Evolutionary conservation across 2,329 filamentous ascomycete genomes (phyloP).

Genomic region (Pseudogymnoascus sp.): DNA sequence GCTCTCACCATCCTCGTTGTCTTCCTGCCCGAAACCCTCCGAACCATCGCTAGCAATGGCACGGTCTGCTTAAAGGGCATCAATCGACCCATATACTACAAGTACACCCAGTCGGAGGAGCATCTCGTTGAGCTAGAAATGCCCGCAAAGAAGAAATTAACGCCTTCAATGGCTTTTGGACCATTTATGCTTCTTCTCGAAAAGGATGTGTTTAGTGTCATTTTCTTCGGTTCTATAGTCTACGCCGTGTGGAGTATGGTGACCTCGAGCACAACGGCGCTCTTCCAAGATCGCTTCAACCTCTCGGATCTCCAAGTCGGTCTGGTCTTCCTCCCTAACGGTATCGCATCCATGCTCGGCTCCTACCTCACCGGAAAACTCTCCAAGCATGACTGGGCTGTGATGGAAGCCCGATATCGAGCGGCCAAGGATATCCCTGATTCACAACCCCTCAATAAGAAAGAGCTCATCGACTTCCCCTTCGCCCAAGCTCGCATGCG

Average conservation of each 20-base stretch:
- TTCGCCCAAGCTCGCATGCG: slow-evolving; percentile 32
- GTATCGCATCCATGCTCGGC: slow-evolving; percentile 33
- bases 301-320: slow-evolving; percentile 34
- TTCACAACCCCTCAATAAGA: slow-evolving; percentile 19
- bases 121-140: slow-evolving; percentile 12
- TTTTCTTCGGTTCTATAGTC: slow-evolving; percentile 36
- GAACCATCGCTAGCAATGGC: slow-evolving; percentile 33
- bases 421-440: slow-evolving; percentile 24
- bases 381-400: slow-evolving; percentile 33
- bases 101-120: slow-evolving; percentile 14
- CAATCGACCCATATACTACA: slow-evolving; percentile 33
- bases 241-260: slow-evolving; percentile 43
- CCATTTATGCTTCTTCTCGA: slow-evolving; percentile 36
- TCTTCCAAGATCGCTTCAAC: slow-evolving; percentile 32
- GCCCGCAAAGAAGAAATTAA: slow-evolving; percentile 24
- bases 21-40: slow-evolving; percentile 35
- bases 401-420: slow-evolving; percentile 30
- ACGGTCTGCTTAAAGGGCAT: slow-evolving; percentile 32
- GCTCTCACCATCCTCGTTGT: slow-evolving; percentile 28
- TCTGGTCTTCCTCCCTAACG: slow-evolving; percentile 34
- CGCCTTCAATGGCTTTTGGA: slow-evolving; percentile 28
- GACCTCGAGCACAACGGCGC: slow-evolving; percentile 34
- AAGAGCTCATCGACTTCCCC: slow-evolving; percentile 33
- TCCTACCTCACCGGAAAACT: slow-evolving; percentile 33
- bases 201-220: slow-evolving; percentile 37